Percentiles rank a stretch among this genome's conserved stretches.
Conservation (phyloP, 2,329 filamentous ascomycete species). For the Verticillium tricorpus region DNA sequence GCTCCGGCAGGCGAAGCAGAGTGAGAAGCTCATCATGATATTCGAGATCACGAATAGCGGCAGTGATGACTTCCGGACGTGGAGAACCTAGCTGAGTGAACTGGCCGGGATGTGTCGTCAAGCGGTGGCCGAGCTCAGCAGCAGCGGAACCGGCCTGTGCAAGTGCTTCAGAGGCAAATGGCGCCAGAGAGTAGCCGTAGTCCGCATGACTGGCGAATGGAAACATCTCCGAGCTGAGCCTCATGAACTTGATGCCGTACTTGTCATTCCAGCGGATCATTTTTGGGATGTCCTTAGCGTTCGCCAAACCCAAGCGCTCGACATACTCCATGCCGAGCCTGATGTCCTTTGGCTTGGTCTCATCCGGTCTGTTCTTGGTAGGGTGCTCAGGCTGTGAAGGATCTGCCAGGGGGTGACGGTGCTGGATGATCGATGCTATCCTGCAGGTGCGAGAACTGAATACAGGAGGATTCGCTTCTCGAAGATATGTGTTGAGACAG, state of each 20-base stretch:
- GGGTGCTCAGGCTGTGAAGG: slow-evolving; percentile 72
- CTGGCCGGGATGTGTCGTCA: slow-evolving; percentile 88
- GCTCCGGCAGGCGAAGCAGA: slow-evolving; percentile 70
- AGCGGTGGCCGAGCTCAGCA: slow-evolving; percentile 72
- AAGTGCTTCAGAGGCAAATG: slow-evolving; percentile 76
- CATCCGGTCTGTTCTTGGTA: slow-evolving; percentile 83
- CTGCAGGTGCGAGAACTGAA: slow-evolving; percentile 91
- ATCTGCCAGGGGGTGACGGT: slow-evolving; percentile 75
- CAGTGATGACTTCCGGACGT: slow-evolving; percentile 68
- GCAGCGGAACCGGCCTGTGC: slow-evolving; percentile 73
- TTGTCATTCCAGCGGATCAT: slow-evolving; percentile 90
- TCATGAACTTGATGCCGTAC: slow-evolving; percentile 88
- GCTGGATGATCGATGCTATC: slow-evolving; percentile 84
- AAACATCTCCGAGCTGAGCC: slow-evolving; percentile 93
- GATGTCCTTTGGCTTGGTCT: slow-evolving; percentile 60
- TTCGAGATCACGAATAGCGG: slow-evolving; percentile 73
- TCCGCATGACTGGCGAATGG: slow-evolving; percentile 87
- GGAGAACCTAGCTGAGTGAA: slow-evolving; percentile 91
- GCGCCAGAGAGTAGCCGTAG: slow-evolving; percentile 79
- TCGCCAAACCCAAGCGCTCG: slow-evolving; percentile 72
- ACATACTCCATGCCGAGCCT: slow-evolving; percentile 68
- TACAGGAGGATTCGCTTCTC: slow-evolving; percentile 73
- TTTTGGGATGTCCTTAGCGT: slow-evolving; percentile 77
- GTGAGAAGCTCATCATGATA: slow-evolving; percentile 85
- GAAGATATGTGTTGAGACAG: slow-evolving; percentile 88